phyloP scores from a whole-genome alignment of 768 basidiomycete species.

The Trametes maxima region DNA sequence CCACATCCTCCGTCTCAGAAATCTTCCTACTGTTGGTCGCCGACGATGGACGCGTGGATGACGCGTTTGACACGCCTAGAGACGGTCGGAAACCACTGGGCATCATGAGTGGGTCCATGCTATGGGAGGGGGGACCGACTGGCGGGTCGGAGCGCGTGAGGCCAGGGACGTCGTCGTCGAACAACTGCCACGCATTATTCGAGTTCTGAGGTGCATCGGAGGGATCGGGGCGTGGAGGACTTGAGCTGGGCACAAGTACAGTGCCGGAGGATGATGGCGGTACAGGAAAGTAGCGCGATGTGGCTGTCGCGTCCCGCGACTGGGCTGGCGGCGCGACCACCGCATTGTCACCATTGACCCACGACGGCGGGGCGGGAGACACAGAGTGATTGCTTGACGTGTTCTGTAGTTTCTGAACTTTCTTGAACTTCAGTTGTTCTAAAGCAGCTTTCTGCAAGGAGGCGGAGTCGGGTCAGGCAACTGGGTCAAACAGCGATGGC shows the following conservation, averaged over 20 bases:
- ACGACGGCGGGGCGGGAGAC: slow-evolving; percentile 28
- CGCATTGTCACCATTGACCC: slow-evolving; percentile 21
- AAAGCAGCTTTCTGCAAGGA: slow-evolving; percentile 44
- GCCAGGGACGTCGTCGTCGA: slow-evolving; percentile 48
- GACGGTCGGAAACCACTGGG: slow-evolving; percentile 59
- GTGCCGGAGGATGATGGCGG: slow-evolving; percentile 52
- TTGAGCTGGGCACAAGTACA: slow-evolving; percentile 78
- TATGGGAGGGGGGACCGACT: slow-evolving; percentile 33
- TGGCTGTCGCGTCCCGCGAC: slow-evolving; percentile 74
- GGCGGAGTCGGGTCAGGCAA: slow-evolving; percentile 10
- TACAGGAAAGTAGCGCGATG: slow-evolving; percentile 61
- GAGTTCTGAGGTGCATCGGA: slow-evolving; percentile 40
- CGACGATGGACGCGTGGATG: slow-evolving; percentile 49
- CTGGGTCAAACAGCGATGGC: slow-evolving; percentile 26
- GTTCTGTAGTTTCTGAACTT: slow-evolving; percentile 37
- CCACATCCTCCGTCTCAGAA: slow-evolving; percentile 41
- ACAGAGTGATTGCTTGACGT: slow-evolving; percentile 21
- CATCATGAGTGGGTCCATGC: slow-evolving; percentile 57
- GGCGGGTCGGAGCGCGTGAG: slow-evolving; percentile 41
- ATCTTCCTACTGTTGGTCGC: slow-evolving; percentile 41
- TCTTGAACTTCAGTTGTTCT: slow-evolving; percentile 51
- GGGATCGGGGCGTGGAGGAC: slow-evolving; percentile 52
- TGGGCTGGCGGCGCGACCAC: slow-evolving; percentile 53
- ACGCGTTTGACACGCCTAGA: slow-evolving; percentile 49
- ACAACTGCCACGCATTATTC: slow-evolving; percentile 37